Conservation (phyloP, 805 yeast genomes). For the Candida andamanensis region DNA sequence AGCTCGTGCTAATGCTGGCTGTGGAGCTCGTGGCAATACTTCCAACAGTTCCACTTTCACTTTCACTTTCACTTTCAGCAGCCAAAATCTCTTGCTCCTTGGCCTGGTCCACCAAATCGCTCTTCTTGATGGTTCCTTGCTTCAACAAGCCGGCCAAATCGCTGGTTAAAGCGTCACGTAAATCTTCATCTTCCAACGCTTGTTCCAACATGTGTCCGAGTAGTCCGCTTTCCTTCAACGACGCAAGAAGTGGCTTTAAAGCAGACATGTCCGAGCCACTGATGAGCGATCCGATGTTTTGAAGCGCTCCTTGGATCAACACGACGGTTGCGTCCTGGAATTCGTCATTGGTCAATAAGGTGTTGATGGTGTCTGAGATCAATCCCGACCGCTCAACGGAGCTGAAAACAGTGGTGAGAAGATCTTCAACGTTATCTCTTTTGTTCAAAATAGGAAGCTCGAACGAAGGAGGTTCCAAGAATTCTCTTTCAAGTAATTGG, state of each 20-base stretch:
- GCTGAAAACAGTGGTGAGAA: constrained; percentile 22
- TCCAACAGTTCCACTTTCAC: too few relatives aligned
- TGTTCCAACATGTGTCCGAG: constrained; percentile 17
- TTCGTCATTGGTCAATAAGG: constrained; percentile 18
- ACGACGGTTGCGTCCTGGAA: constrained; percentile 21
- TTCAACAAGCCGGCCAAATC: constrained; percentile 18
- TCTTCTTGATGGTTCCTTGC: constrained; percentile 10
- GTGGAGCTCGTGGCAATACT: too few relatives aligned
- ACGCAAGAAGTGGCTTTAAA: constrained; percentile 16
- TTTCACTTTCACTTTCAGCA: constrained; percentile 4
- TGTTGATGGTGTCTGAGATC: constrained; percentile 18
- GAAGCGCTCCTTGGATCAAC: constrained; percentile 19
- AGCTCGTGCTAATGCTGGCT: too few relatives aligned
- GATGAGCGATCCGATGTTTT: constrained; percentile 15
- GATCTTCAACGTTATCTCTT: constrained; percentile 27
- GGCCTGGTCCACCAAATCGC: constrained; percentile 12
- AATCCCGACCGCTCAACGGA: constrained; percentile 25
- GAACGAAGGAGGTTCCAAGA: constrained; percentile 5
- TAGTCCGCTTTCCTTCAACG: constrained; percentile 21
- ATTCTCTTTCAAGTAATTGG: constrained; percentile 7
- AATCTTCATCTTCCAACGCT: constrained; percentile 19
- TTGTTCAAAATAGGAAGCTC: constrained; percentile 7
- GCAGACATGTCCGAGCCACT: constrained; percentile 15
- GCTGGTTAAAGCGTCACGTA: constrained; percentile 18
- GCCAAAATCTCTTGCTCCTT: constrained; percentile 6